Base-by-base conservation (phyloP, 2,329 filamentous ascomycete genomes). In the Colletotrichum liaoningense region DNA sequence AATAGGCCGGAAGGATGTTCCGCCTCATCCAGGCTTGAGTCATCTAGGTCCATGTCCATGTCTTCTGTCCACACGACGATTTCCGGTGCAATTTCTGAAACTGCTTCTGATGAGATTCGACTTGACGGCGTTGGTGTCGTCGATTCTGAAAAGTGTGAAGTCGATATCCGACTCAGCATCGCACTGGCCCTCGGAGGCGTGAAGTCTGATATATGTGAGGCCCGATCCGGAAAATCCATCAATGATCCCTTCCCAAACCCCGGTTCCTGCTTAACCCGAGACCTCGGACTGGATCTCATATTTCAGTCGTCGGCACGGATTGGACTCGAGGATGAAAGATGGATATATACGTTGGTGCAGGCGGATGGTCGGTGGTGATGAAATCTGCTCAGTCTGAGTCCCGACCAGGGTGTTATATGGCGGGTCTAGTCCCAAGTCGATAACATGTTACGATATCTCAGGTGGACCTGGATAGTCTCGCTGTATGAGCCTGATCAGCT, bases 61-160 rank as follows among this genome's bases (percentile, higher is more conserved):
- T 82, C 79, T 67, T 82, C 84, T 35, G 84, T 85, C 81, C 84
- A 85, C 22, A 86, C 86, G 5, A 86, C 77, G 30, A 87, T 87
- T 73, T 85, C 85, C 4, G 82, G 80, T 4, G 81, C 83, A 42
- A 83, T 81, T 49, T 85, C 82, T 59, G 79, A 80, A 7, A 78
- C 76, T 26, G 78, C 74, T 58, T 83, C 80, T 26, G 81, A 81
- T 67, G 77, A 82, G 62, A 78, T 78, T 75, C 79, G 81, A 70
- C 79, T 83, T 46, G 64, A 49, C 19, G 64, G 30, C 14, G 74
- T 52, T 55, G 68, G 65, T 58, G 64, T 64, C 26, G 52, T 60
- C 22, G 66, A 68, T 4, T 75, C 73, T 73, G 80, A 80, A 75
- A 77, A 80, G 75, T 75, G 75, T 35, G 76, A 76, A 76, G 64